Percentiles rank a stretch among this genome's conserved stretches.
phyloP scores from a whole-genome alignment of 176 grass and related monocot genomes.

The Triticum timopheevii region DNA sequence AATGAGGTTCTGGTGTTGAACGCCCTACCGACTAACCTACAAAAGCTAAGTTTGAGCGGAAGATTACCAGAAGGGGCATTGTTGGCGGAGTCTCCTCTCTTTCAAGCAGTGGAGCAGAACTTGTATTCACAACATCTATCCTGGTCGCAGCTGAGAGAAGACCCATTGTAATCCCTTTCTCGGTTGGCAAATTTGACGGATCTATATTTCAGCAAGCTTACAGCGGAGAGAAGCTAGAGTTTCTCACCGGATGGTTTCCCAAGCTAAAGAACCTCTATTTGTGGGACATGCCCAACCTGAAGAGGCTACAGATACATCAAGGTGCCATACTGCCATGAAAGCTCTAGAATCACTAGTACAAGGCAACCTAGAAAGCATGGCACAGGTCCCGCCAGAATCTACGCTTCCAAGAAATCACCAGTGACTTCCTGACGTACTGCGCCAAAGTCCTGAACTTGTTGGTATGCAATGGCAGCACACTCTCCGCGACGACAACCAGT shows the following conservation, averaged over 20 bases:
- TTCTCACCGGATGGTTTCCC: not conserved
- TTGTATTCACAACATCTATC: too few species aligned
- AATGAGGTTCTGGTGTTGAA: not conserved
- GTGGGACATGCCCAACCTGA: not conserved
- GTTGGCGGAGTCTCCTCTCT: too few species aligned
- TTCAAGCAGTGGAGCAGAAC: too few species aligned
- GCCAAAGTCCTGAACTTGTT: fast-evolving
- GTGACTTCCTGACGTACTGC: not conserved
- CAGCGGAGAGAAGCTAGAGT: not conserved
- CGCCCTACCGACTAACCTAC: not conserved
- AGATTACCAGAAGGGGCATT: not conserved
- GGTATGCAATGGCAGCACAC: not conserved
- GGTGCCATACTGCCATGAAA: not conserved
- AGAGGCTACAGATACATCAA: too few species aligned
- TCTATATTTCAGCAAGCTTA: not conserved
- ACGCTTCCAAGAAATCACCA: not conserved
- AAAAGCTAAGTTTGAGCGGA: not conserved
- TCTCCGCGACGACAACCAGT: not conserved
- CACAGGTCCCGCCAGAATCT: not conserved
- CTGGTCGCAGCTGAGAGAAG: too few species aligned
- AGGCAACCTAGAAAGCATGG: not conserved
- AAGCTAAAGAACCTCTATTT: not conserved
- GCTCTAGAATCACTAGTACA: not conserved
- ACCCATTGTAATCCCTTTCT: too few species aligned
- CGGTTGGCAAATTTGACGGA: not conserved